These are phyloP conservation scores for Salisapilia sapeloensis DNA, from an alignment of 352 stramenopile genomes.

Conservation along the genomic window DNA sequence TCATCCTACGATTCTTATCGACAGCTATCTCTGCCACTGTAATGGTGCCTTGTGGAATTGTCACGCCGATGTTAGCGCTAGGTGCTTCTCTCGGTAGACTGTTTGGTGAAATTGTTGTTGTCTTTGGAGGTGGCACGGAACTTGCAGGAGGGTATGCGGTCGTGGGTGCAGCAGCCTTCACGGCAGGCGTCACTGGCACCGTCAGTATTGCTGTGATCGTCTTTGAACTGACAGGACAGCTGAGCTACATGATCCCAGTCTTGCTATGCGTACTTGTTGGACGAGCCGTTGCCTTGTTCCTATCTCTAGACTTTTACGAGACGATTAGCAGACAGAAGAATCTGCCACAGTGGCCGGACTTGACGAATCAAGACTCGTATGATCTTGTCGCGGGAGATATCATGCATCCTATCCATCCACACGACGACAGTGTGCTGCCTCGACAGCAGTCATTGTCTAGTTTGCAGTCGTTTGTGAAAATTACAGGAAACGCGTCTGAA, in stretches of 20 bases:
- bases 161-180: constrained; percentile 67
- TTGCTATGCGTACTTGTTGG: constrained; percentile 64
- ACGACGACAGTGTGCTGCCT: constrained; percentile 19
- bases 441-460: constrained; percentile 34
- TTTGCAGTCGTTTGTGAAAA: constrained; percentile 20
- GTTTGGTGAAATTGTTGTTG: constrained; percentile 73
- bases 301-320: constrained; percentile 75
- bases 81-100: constrained; percentile 77
- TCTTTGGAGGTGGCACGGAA: constrained; percentile 23
- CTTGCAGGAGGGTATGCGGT: constrained; percentile 59
- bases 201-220: constrained; percentile 73
- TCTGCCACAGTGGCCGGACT: constrained; percentile 60
- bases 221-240: constrained; percentile 78
- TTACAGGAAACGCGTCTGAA: constrained; percentile 14
- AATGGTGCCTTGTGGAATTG: constrained; percentile 79
- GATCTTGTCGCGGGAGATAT: constrained; percentile 44
- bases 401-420: constrained; percentile 30
- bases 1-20: constrained; percentile 59
- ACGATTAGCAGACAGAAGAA: constrained; percentile 66
- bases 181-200: constrained; percentile 58
- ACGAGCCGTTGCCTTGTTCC: constrained; percentile 37
- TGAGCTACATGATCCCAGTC: constrained; percentile 82
- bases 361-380: constrained; percentile 68
- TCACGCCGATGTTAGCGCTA: constrained; percentile 84
- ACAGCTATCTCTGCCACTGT: constrained; percentile 64